Evolutionary conservation across 768 basidiomycete genomes (phyloP), one percentile per base, ranked within the genome.

Genomic region (Pleurotus eryngii): DNA sequence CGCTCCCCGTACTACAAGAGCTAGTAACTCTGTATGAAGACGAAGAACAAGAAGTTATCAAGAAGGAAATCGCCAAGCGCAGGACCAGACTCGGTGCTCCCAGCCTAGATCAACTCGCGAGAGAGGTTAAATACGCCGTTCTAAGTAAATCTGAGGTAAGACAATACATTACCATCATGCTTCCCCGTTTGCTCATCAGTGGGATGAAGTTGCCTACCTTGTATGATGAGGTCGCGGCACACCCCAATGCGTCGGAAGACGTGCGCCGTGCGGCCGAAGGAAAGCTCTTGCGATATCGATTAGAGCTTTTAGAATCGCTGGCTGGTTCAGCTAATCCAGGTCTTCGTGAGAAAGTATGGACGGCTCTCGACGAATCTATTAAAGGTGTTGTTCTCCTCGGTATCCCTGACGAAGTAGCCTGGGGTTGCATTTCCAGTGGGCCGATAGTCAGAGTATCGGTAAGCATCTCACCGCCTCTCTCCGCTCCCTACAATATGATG

Each of bases 171-270:
- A 45, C 15, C 11, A 45, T 22, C 30, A 9, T 35, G 11, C 30
- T 35, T 35, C 30, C 11, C 30, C 11, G 30, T 35, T 35, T 35
- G 11, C 30, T 35, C 30, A 35, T 8, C 30, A 35, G 30, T 35
- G 9, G 30, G 30, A 9, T 22, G 14, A 45, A 91, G 88, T 73
- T 96, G 30, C 90, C 90, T 1, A 66, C 60, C 0, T 71, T 95
- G 26, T 96, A 95, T 61, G 75, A 84, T 30, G 88, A 93, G 62
- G 74, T 95, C n/a, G 70, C 95, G 30, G 87, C 86, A 58, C 94
- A 96, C 63, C 90, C 89, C 0, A 76, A 79, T 60, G 88, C 94
- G 0, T 75, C 85, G 0, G 92, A 95, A 63, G 84, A 86, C 4
- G 72, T 91, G n/a, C 87, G 93, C n/a, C 78, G 89, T 9, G 70